phyloP scores from a whole-genome alignment of 2,329 filamentous ascomycete species.

The Arthrobotrys entomopaga region DNA sequence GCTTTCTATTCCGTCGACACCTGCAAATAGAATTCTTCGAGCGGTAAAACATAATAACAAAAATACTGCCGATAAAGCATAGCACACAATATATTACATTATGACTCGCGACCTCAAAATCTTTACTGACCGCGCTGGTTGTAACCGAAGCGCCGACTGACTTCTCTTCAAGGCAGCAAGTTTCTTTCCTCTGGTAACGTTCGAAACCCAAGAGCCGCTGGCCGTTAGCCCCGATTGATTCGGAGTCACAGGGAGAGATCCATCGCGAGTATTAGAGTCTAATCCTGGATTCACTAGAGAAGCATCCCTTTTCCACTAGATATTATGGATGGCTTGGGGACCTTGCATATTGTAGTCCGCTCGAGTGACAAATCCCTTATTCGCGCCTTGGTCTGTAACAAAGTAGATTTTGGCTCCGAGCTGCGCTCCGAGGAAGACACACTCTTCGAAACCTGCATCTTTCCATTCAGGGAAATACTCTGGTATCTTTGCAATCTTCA shows the following conservation, averaged over 20 bases:
- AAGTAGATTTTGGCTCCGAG: conserved; percentile 82
- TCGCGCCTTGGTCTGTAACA: conserved; percentile 73
- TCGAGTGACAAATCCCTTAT: conserved; percentile 75
- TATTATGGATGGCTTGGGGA: conserved; percentile 72
- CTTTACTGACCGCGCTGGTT: conserved; percentile 15
- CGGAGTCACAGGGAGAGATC: neutral
- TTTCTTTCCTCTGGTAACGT: conserved; percentile 7
- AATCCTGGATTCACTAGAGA: too few species aligned
- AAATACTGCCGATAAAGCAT: neutral
- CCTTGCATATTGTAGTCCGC: conserved; percentile 75
- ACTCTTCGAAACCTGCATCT: conserved; percentile 80
- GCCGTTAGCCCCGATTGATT: neutral
- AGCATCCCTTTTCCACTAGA: conserved; percentile 42
- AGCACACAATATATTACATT: conserved; percentile 34
- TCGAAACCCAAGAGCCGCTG: neutral
- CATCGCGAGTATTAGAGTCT: neutral
- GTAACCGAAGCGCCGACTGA: neutral
- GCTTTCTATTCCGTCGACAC: neutral
- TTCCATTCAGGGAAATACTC: conserved; percentile 93
- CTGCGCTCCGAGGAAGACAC: conserved; percentile 85
- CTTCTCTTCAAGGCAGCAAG: conserved; percentile 2
- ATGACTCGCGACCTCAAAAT: neutral
- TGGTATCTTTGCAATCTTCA: conserved; percentile 80
- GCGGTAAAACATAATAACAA: neutral
- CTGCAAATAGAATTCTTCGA: neutral